These are phyloP conservation scores for Botrytis porri DNA, from an alignment of 2,329 filamentous ascomycete species.

Conservation along the genomic window DNA sequence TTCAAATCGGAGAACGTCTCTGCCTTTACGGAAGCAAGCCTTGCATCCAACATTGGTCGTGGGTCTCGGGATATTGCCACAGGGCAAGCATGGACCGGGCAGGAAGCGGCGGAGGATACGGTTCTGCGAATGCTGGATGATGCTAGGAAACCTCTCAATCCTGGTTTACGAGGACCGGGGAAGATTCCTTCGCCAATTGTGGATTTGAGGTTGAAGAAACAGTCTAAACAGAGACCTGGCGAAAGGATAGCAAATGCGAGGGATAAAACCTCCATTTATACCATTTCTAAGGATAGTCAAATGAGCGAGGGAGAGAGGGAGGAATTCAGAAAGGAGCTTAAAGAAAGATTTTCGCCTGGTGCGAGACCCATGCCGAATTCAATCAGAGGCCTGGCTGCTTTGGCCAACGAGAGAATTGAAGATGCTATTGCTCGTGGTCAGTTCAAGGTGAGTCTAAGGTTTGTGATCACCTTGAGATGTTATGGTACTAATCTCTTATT, in stretches of 20 bases:
- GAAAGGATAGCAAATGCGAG: constrained; percentile 53
- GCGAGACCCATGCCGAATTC: constrained; percentile 72
- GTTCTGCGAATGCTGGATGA: constrained; percentile 84
- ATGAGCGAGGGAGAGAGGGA: constrained; percentile 71
- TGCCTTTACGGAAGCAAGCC: constrained; percentile 48
- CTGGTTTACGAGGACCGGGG: constrained; percentile 47
- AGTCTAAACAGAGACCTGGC: constrained; percentile 43
- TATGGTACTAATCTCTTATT: constrained; percentile 11
- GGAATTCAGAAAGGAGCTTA: constrained; percentile 67
- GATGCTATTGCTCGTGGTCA: constrained; percentile 89
- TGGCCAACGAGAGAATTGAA: constrained; percentile 91
- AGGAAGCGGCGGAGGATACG: constrained; percentile 70
- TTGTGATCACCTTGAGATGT: no score
- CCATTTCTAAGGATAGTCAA: constrained; percentile 49
- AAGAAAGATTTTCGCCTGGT: constrained; percentile 74
- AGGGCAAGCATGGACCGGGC: constrained; percentile 72
- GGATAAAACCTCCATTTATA: constrained; percentile 57
- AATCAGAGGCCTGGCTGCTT: constrained; percentile 71
- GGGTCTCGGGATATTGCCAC: constrained; percentile 67
- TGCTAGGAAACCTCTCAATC: constrained; percentile 65
- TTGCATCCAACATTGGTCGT: constrained; percentile 59
- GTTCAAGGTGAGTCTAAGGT: constrained; percentile 53
- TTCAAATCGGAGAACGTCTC: constrained; percentile 51
- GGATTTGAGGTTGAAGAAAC: constrained; percentile 50
- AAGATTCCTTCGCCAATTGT: constrained; percentile 47